Evolutionary conservation across 2,329 filamentous ascomycete genomes (phyloP).

Genomic region (Trichophyton simii): DNA sequence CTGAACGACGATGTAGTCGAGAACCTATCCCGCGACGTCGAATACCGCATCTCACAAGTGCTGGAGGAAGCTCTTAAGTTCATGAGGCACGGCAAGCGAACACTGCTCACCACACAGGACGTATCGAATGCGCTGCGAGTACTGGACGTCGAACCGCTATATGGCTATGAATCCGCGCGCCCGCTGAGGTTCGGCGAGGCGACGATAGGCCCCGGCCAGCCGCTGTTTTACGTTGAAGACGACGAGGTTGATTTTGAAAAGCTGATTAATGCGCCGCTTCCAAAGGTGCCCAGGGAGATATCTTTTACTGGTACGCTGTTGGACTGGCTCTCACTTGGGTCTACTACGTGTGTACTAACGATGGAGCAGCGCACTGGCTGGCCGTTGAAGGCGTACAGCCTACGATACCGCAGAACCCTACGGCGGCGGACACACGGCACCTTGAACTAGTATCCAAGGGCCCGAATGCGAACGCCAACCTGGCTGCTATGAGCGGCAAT

Average conservation of each 20-base stretch:
- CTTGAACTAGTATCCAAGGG: slow-evolving; percentile 85
- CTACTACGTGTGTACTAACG: background rate
- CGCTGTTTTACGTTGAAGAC: slow-evolving; percentile 93
- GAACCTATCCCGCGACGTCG: slow-evolving; percentile 80
- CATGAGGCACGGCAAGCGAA: slow-evolving; percentile 84
- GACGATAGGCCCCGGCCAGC: slow-evolving; percentile 82
- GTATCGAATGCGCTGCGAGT: slow-evolving; percentile 73
- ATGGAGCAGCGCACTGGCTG: slow-evolving; percentile 70
- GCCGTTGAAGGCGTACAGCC: slow-evolving; percentile 96
- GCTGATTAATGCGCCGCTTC: slow-evolving; percentile 88
- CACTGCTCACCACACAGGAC: slow-evolving; percentile 77
- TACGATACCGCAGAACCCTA: slow-evolving; percentile 91
- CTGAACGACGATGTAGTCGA: slow-evolving; percentile 78
- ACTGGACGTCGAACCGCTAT: slow-evolving; percentile 85
- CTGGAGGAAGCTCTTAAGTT: slow-evolving; percentile 89
- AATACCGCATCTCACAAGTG: slow-evolving; percentile 87
- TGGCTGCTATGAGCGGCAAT: slow-evolving; percentile 70
- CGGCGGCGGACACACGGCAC: slow-evolving; percentile 65
- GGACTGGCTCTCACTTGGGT: background rate
- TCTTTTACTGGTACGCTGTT: slow-evolving; percentile 63
- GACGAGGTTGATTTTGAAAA: slow-evolving; percentile 99
- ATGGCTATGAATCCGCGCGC: slow-evolving; percentile 87
- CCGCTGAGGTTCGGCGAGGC: slow-evolving; percentile 88
- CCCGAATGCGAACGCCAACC: slow-evolving; percentile 69
- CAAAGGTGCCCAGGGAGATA: slow-evolving; percentile 86